Conservation (phyloP, 139 green algal species). For the Gonium pectorale region DNA sequence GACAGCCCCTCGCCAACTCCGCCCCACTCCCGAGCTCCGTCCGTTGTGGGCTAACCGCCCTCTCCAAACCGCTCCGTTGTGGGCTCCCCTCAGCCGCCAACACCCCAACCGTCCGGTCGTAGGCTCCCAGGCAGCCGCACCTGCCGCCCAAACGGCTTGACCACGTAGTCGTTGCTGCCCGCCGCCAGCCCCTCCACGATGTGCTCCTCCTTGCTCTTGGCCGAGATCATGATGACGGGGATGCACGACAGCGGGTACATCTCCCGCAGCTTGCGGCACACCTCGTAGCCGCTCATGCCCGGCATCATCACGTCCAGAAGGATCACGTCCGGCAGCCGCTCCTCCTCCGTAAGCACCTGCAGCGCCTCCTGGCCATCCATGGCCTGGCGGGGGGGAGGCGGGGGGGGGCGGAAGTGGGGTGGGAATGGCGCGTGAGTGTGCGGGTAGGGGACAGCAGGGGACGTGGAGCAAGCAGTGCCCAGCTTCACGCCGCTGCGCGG, state of each 20-base stretch:
- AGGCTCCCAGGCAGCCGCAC: too few relatives aligned
- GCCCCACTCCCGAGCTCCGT: too few relatives aligned
- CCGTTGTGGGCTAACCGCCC: too few relatives aligned
- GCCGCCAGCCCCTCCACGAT: constrained; percentile 75
- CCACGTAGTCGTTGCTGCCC: constrained; percentile 69
- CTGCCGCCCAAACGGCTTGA: constrained; percentile 75
- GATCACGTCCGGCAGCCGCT: constrained; percentile 65
- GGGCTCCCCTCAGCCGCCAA: too few relatives aligned
- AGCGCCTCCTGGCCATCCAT: constrained; percentile 65
- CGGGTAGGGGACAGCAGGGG: not conserved
- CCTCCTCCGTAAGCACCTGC: constrained; percentile 39
- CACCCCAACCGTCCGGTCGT: too few relatives aligned
- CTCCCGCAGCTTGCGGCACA: constrained; percentile 61
- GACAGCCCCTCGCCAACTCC: too few relatives aligned
- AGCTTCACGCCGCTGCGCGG: too few relatives aligned
- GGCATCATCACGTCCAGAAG: constrained; percentile 89
- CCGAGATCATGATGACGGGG: constrained; percentile 79
- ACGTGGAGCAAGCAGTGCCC: too few relatives aligned
- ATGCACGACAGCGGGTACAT: constrained; percentile 69
- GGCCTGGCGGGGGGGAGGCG: constrained; percentile 23
- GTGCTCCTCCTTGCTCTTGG: constrained; percentile 78
- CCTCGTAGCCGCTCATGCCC: constrained; percentile 77
- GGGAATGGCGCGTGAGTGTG: not conserved
- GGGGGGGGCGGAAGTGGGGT: not conserved
- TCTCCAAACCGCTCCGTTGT: too few relatives aligned